These are phyloP conservation scores for Scheffersomyces titani DNA, from an alignment of 1,139 yeast genomes.

Conservation along the genomic window DNA sequence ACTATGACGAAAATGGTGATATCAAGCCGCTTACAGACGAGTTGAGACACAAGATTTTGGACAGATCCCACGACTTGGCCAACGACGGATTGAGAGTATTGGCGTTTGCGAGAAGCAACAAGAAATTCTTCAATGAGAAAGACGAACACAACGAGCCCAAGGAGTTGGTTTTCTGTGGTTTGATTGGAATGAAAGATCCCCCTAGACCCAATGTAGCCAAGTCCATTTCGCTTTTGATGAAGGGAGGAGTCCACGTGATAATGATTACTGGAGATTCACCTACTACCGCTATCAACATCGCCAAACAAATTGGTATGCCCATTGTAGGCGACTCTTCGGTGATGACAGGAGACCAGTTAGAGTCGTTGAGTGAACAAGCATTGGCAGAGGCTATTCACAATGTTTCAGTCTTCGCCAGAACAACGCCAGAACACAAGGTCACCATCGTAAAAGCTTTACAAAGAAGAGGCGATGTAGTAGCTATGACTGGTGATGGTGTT, in stretches of 20 bases:
- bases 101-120: conserved; percentile 66
- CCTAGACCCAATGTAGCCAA: conserved; percentile 82
- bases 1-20: conserved; percentile 58
- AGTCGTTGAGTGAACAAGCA: conserved; percentile 65
- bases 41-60: conserved; percentile 43
- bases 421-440: conserved; percentile 95
- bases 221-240: conserved; percentile 71
- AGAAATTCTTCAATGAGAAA: conserved; percentile 28
- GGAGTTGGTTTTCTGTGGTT: conserved; percentile 74
- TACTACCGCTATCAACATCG: conserved; percentile 88
- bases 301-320: conserved; percentile 90
- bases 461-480: conserved; percentile 91
- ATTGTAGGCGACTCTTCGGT: conserved; percentile 65
- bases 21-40: conserved; percentile 55
- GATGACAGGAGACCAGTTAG: conserved; percentile 82
- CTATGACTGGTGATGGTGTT: conserved; percentile 99
- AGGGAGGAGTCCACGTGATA: conserved; percentile 92
- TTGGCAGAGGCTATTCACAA: conserved; percentile 73
- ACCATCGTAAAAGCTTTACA: conserved; percentile 90
- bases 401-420: conserved; percentile 92
- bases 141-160: conserved; percentile 41
- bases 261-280: conserved; percentile 98
- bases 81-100: conserved; percentile 84
- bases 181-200: conserved; percentile 95
- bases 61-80: conserved; percentile 67